Percentiles rank a stretch among this genome's conserved stretches.
Conservation (phyloP, 164 flowering plant genomes). For the Vitis rupestris region DNA sequence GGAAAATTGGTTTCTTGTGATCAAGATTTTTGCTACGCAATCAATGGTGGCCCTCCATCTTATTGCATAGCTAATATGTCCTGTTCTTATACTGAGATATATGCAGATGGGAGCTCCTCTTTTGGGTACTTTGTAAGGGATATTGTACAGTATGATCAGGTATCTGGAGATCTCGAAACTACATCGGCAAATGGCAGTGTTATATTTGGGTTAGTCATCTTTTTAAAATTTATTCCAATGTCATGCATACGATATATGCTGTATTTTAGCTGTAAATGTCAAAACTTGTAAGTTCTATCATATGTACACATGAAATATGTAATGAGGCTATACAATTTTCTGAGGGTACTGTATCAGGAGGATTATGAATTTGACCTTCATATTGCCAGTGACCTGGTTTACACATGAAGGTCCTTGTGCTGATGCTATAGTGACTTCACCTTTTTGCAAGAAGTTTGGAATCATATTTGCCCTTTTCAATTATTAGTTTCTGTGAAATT, state of each 20-base stretch:
- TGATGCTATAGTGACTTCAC: too few species aligned
- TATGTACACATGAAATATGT: background rate
- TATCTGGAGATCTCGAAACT: slow-evolving; percentile 60
- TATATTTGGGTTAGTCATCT: slow-evolving; percentile 49
- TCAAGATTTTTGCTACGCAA: slow-evolving; percentile 52
- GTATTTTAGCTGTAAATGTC: background rate
- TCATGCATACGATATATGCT: background rate
- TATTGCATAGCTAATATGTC: slow-evolving; percentile 53
- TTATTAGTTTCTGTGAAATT: too few species aligned
- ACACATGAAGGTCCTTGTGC: too few species aligned
- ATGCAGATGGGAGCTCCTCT: slow-evolving; percentile 65
- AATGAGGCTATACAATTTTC: too few species aligned
- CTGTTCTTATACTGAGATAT: slow-evolving; percentile 52
- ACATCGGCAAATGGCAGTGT: slow-evolving; percentile 54
- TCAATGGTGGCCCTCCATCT: slow-evolving; percentile 38
- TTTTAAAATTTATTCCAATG: background rate
- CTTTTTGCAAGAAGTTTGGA: too few species aligned
- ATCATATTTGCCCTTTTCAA: too few species aligned
- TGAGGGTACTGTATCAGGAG: too few species aligned
- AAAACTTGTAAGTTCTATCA: background rate
- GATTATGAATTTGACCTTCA: too few species aligned
- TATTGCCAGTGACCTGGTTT: too few species aligned
- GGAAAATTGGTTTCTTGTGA: slow-evolving; percentile 64
- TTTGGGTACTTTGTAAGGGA: slow-evolving; percentile 63
- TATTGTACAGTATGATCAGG: slow-evolving; percentile 48